A percentile compares a stretch with the other conserved stretches of the same genome.
Evolutionary conservation across 768 basidiomycete genomes (phyloP).

Genomic region (Collybia sordida): DNA sequence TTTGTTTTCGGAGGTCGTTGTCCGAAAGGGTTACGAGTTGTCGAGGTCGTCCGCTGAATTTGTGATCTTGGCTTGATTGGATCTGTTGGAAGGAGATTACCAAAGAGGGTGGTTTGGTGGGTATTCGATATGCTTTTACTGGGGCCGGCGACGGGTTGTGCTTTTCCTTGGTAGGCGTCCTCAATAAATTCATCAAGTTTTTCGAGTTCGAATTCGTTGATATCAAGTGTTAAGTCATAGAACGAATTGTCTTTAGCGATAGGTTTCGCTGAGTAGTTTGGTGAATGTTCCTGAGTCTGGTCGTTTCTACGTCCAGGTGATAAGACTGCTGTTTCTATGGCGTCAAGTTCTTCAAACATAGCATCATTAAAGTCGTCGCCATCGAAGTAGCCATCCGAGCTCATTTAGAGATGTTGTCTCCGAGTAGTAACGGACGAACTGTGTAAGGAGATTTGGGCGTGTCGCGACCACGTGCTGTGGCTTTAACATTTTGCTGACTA

Average conservation of each 20-base stretch:
- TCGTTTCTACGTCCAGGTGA: conserved; percentile 11
- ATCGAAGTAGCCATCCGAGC: conserved; percentile 76
- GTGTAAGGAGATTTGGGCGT: background rate
- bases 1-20: conserved; percentile 68
- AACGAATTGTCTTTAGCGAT: conserved; percentile 40
- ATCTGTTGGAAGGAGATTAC: conserved; percentile 42
- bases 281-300: conserved; percentile 12
- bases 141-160: conserved; percentile 41
- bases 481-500: background rate
- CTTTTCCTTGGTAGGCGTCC: conserved; percentile 41
- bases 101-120: conserved; percentile 66
- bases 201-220: conserved; percentile 55
- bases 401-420: conserved; percentile 49
- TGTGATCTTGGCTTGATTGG: conserved; percentile 35
- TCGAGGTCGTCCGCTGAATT: conserved; percentile 42
- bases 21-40: conserved; percentile 44
- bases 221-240: conserved; percentile 54
- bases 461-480: conserved; percentile 21
- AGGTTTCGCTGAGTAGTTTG: conserved; percentile 14
- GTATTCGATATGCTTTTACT: conserved; percentile 38
- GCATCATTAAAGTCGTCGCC: conserved; percentile 63
- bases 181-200: conserved; percentile 53
- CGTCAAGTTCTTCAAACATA: conserved; percentile 60
- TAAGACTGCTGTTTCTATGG: conserved; percentile 62
- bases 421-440: background rate